phyloP scores from a whole-genome alignment of 2,329 filamentous ascomycete genomes.

The Colletotrichum simmondsii region DNA sequence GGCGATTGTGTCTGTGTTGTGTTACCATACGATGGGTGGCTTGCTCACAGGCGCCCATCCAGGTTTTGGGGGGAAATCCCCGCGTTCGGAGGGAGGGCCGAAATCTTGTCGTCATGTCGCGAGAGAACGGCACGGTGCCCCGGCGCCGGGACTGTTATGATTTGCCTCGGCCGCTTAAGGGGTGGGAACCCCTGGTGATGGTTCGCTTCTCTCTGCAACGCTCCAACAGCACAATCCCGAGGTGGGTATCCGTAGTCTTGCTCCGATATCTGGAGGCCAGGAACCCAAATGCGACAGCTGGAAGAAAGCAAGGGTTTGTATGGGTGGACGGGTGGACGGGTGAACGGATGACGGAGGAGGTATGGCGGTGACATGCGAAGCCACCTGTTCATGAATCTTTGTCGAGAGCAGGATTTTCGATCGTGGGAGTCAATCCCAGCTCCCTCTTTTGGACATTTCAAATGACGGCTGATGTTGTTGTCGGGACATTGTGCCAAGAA shows the following conservation, averaged over 20 bases:
- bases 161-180: slow-evolving; percentile 1
- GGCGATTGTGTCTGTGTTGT: slow-evolving; percentile 8
- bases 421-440: background rate
- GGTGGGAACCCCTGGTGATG: background rate
- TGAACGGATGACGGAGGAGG: background rate
- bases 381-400: background rate
- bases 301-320: background rate
- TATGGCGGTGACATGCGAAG: background rate
- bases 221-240: background rate
- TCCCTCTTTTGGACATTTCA: slow-evolving; percentile 16
- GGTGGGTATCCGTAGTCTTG: background rate
- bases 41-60: background rate
- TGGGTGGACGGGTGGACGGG: background rate
- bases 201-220: background rate
- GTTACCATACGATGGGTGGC: background rate
- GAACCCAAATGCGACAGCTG: background rate
- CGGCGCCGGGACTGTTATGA: slow-evolving; percentile 1
- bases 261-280: background rate
- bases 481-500: slow-evolving; percentile 10
- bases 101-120: slow-evolving; percentile 13
- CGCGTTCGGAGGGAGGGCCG: slow-evolving; percentile 7
- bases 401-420: slow-evolving; percentile 7
- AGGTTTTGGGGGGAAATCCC: slow-evolving; percentile 10
- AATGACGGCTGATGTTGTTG: background rate
- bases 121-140: slow-evolving; percentile 4